Evolutionary conservation across 2,329 filamentous ascomycete genomes (phyloP).

Genomic region (Trichoderma cornu-damae): DNA sequence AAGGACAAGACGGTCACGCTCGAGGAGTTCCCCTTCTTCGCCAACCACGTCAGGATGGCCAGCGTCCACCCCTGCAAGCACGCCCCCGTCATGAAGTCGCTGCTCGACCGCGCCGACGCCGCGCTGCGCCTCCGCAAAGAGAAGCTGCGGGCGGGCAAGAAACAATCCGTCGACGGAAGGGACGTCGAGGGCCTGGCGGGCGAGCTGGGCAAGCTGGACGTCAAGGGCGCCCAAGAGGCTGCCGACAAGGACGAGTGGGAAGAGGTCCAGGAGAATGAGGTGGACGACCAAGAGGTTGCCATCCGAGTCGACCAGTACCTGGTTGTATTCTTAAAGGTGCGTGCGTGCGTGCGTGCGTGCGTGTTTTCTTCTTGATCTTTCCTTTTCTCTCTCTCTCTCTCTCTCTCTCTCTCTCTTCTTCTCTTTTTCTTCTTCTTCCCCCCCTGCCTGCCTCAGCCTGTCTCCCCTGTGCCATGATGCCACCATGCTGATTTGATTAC

Average conservation of each 20-base stretch:
- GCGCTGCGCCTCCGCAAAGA: conserved; percentile 83
- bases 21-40: conserved; percentile 94
- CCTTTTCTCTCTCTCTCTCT: background rate
- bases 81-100: conserved; percentile 94
- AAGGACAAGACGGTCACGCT: conserved; percentile 98
- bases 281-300: conserved; percentile 67
- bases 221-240: conserved; percentile 47
- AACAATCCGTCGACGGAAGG: conserved; percentile 33
- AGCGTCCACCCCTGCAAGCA: conserved; percentile 97
- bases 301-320: conserved; percentile 86
- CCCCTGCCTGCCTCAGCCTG: too few species aligned
- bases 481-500: background rate
- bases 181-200: conserved; percentile 86
- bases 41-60: conserved; percentile 88
- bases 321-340: conserved; percentile 78
- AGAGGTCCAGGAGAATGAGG: conserved; percentile 55
- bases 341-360: too few species aligned
- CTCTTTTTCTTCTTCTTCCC: background rate
- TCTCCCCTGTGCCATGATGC: too few species aligned
- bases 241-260: conserved; percentile 60
- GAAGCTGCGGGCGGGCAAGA: conserved; percentile 63
- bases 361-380: background rate
- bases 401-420: background rate
- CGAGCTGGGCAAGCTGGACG: conserved; percentile 63
- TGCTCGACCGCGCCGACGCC: conserved; percentile 90